Evolutionary conservation across 768 basidiomycete genomes (phyloP).

Genomic region (Butyriboletus loyo): DNA sequence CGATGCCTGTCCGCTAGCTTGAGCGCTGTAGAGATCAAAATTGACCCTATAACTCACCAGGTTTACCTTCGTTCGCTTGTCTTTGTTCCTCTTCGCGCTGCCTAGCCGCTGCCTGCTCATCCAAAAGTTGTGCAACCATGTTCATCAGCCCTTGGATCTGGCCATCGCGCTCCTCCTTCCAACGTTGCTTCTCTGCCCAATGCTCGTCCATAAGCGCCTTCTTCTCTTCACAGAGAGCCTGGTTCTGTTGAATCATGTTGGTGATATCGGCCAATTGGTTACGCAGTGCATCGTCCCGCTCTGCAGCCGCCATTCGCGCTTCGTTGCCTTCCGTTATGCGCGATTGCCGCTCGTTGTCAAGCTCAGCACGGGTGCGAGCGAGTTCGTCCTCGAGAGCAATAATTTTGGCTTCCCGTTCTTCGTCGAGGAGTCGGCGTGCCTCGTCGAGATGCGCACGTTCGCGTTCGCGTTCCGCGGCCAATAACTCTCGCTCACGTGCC

Average conservation of each 20-base stretch:
- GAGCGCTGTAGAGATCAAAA: conserved; percentile 1
- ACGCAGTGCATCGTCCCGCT: conserved; percentile 59
- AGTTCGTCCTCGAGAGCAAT: conserved; percentile 62
- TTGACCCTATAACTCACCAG: conserved; percentile 42
- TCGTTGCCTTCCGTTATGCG: conserved; percentile 60
- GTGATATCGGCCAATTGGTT: conserved; percentile 69
- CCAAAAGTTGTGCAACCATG: conserved; percentile 57
- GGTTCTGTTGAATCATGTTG: conserved; percentile 66
- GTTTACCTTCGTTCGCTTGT: conserved; percentile 49
- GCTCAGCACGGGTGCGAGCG: conserved; percentile 50
- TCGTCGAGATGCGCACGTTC: conserved; percentile 48
- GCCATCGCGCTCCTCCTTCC: conserved; percentile 57
- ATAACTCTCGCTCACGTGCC: conserved; percentile 50
- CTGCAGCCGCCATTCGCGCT: conserved; percentile 56
- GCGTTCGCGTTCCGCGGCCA: conserved; percentile 52
- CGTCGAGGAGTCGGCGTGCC: conserved; percentile 44
- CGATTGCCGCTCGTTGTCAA: conserved; percentile 61
- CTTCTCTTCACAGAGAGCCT: conserved; percentile 57
- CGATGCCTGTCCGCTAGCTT: conserved; percentile 43
- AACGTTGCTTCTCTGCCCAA: conserved; percentile 57
- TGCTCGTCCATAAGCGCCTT: conserved; percentile 57
- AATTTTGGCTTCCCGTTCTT: conserved; percentile 55
- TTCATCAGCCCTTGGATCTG: conserved; percentile 56
- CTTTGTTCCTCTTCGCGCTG: conserved; percentile 51
- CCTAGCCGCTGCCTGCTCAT: conserved; percentile 53